phyloP scores from a whole-genome alignment of 768 basidiomycete species.

The Multifurca ochricompacta region DNA sequence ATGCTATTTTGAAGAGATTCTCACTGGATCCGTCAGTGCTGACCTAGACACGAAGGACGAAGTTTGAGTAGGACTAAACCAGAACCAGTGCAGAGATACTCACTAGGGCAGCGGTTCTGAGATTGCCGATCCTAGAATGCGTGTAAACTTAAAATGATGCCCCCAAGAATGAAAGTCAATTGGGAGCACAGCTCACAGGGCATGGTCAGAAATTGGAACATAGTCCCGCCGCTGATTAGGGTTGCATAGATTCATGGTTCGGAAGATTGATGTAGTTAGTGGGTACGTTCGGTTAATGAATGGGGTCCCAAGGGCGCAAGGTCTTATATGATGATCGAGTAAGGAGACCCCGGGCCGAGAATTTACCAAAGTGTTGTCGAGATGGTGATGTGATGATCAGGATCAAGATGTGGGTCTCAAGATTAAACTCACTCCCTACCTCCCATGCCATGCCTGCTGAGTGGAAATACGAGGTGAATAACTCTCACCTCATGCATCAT shows the following conservation, averaged over 20 bases:
- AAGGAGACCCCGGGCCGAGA: neutral
- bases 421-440: too few relatives aligned
- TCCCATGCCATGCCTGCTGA: neutral
- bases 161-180: neutral
- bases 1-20: neutral
- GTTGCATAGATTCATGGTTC: constrained; percentile 13
- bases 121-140: constrained; percentile 64
- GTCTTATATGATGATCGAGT: neutral
- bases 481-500: neutral
- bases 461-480: constrained; percentile 7
- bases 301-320: neutral
- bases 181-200: constrained; percentile 42
- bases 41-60: constrained; percentile 31
- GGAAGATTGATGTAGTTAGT: neutral
- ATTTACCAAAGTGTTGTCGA: too few relatives aligned
- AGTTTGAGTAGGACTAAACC: neutral
- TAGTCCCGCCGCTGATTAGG: constrained; percentile 50
- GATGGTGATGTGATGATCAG: too few relatives aligned
- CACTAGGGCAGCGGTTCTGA: constrained; percentile 73
- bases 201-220: constrained; percentile 72
- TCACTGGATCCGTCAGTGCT: constrained; percentile 77
- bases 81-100: constrained; percentile 17
- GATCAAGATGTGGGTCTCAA: too few relatives aligned
- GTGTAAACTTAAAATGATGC: neutral
- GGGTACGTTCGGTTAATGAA: neutral